phyloP scores from a whole-genome alignment of 305 asterid genomes.

The Plantago coronopus region DNA sequence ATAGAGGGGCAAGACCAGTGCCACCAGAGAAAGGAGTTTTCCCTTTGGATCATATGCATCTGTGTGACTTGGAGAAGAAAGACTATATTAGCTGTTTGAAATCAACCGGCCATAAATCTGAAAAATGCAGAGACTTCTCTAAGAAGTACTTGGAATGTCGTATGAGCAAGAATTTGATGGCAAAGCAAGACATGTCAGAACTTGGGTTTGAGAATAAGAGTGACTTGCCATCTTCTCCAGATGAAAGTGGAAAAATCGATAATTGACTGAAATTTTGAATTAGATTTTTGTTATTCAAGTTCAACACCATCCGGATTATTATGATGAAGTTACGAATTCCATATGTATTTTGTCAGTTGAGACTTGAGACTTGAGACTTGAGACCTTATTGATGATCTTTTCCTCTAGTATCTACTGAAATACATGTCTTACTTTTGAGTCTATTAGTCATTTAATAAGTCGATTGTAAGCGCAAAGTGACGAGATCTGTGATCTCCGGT shows the following conservation, averaged over 20 bases:
- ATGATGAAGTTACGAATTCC: no score
- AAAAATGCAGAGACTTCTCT: conserved; percentile 67
- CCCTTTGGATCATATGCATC: conserved; percentile 89
- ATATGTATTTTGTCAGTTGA: no score
- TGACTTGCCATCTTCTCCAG: conserved; percentile 32
- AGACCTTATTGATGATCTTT: no score
- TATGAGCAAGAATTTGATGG: conserved; percentile 95
- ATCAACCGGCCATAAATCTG: conserved; percentile 69
- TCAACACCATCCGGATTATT: no score
- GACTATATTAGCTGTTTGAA: conserved; percentile 72
- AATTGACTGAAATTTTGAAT: neutral
- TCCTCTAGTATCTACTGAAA: no score
- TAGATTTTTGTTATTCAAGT: no score
- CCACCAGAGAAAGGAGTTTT: conserved; percentile 97
- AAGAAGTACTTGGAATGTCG: conserved; percentile 83
- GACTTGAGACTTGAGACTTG: no score
- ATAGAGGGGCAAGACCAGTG: conserved; percentile 84
- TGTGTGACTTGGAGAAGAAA: conserved; percentile 89
- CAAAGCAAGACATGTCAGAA: conserved; percentile 87
- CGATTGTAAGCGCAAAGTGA: no score
- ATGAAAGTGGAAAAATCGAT: conserved; percentile 23
- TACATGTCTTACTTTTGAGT: no score
- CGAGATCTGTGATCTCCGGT: no score
- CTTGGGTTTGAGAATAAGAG: conserved; percentile 61
- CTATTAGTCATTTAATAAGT: no score